Evolutionary conservation across 176 grass and related monocot species (phyloP).

Genomic region (Pharus latifolius): DNA sequence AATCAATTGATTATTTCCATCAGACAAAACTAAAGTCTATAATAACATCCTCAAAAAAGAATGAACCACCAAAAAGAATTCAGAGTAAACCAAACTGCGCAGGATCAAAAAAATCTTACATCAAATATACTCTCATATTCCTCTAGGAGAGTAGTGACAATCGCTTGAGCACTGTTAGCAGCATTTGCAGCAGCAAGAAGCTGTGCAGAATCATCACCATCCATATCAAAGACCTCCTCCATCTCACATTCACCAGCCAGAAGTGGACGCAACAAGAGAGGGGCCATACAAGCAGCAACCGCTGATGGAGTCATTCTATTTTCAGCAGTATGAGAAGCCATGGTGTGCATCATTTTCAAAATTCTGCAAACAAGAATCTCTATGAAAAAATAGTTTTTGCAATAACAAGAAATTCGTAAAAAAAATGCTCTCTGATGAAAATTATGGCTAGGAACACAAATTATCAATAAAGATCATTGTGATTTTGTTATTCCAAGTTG

Average conservation of each 20-base stretch:
- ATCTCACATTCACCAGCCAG: constrained; percentile 99
- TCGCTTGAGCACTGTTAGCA: constrained; percentile 90
- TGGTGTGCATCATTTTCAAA: constrained; percentile 92
- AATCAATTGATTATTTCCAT: background rate
- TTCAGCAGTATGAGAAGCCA: constrained; percentile 72
- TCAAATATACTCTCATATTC: constrained; percentile 91
- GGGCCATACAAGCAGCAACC: constrained; percentile 98
- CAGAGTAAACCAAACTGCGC: background rate
- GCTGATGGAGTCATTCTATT: constrained; percentile 95
- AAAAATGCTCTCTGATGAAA: too few species aligned
- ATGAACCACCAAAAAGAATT: background rate
- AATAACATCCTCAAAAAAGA: constrained; percentile 3
- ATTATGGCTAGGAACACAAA: too few species aligned
- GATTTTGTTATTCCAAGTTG: background rate
- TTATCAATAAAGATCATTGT: background rate
- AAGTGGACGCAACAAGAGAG: constrained; percentile 93
- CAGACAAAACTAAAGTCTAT: background rate
- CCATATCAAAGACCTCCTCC: constrained; percentile 85
- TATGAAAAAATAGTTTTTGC: constrained; percentile 2
- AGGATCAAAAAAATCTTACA: constrained; percentile 54
- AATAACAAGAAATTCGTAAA: background rate
- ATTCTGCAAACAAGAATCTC: constrained; percentile 39
- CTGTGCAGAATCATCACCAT: constrained; percentile 90
- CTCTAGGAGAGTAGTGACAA: constrained; percentile 80
- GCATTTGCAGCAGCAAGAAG: constrained; percentile 97